These are phyloP conservation scores for Salix koriyanagi DNA, from an alignment of 345 rosid species.

Conservation along the genomic window DNA sequence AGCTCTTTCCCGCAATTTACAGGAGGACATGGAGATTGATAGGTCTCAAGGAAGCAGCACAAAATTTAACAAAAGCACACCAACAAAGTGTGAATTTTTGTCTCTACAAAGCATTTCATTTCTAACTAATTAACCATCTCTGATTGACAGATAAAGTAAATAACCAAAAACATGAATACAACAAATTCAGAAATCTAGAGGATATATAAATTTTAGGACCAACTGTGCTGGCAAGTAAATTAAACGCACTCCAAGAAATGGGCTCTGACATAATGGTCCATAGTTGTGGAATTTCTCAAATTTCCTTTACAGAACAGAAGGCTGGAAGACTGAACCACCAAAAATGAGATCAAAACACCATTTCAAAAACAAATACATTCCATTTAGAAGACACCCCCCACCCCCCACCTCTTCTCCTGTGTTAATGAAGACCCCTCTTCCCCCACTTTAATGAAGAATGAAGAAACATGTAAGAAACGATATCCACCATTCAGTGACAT, in stretches of 20 bases:
- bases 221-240: neutral
- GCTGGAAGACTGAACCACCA: neutral
- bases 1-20: neutral
- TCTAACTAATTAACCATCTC: neutral
- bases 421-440: neutral
- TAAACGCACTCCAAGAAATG: neutral
- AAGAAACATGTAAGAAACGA: neutral
- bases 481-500: neutral
- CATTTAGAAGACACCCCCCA: neutral
- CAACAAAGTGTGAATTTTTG: neutral
- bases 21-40: neutral
- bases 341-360: neutral
- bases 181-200: neutral
- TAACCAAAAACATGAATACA: neutral
- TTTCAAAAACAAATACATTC: neutral
- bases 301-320: neutral
- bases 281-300: neutral
- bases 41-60: neutral
- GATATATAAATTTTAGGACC: neutral
- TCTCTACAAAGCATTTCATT: neutral
- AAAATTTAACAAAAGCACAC: neutral
- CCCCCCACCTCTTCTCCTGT: no score
- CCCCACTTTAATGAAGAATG: neutral
- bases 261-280: neutral
- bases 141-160: neutral